Evolutionary conservation across 495 filamentous ascomycete genomes (phyloP).

Genomic region (Delitschia confertaspora): DNA sequence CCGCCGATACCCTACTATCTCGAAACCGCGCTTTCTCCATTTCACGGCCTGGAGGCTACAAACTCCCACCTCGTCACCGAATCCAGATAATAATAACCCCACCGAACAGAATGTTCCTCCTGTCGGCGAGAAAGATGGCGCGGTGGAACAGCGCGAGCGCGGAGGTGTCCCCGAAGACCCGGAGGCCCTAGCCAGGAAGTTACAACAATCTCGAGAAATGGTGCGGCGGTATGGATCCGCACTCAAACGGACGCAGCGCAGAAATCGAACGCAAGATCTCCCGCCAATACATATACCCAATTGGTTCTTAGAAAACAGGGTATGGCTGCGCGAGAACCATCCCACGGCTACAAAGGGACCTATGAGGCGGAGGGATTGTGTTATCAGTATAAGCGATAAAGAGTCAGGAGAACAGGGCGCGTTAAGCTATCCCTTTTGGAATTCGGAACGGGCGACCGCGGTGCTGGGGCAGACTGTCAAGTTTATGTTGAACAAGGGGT

Average conservation of each 20-base stretch:
- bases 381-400: constrained; percentile 8
- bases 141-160: constrained; percentile 6
- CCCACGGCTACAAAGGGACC: background rate
- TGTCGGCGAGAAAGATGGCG: constrained; percentile 7
- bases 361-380: background rate
- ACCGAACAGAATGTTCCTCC: constrained; percentile 12
- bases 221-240: constrained; percentile 23
- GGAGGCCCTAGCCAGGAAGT: constrained; percentile 21
- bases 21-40: constrained; percentile 23
- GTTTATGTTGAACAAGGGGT: constrained; percentile 1
- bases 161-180: constrained; percentile 11
- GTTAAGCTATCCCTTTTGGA: constrained; percentile 5
- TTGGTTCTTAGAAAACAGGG: constrained; percentile 38
- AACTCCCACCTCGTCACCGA: constrained; percentile 19
- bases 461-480: background rate
- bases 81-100: constrained; percentile 13
- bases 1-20: constrained; percentile 27
- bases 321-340: constrained; percentile 29
- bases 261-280: constrained; percentile 21
- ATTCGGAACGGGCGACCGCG: background rate
- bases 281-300: constrained; percentile 31
- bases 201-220: constrained; percentile 23
- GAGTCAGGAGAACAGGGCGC: constrained; percentile 10
- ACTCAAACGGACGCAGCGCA: constrained; percentile 16
- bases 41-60: constrained; percentile 10